Conservation (phyloP, 768 basidiomycete species). For the Kwoniella bestiolae region DNA sequence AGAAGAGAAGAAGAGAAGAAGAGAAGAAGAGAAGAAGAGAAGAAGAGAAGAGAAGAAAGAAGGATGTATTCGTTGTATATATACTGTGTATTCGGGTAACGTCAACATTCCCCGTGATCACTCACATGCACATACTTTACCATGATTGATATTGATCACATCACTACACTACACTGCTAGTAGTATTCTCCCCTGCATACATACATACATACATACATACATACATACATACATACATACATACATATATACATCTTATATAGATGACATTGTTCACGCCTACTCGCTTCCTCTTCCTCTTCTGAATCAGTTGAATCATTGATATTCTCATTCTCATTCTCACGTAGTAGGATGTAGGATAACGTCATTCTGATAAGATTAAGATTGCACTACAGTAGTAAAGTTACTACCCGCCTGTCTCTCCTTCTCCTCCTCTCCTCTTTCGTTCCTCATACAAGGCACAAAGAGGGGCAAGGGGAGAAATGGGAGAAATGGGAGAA, state of each 20-base stretch:
- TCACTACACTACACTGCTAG: too few relatives aligned
- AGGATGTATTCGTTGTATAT: too few relatives aligned
- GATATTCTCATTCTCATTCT: neutral
- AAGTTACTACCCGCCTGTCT: neutral
- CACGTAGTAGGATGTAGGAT: neutral
- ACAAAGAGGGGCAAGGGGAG: neutral
- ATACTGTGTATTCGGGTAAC: too few relatives aligned
- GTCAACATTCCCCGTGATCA: too few relatives aligned
- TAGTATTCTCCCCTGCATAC: too few relatives aligned
- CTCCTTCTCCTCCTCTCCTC: neutral
- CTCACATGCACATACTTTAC: too few relatives aligned
- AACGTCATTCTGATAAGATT: neutral
- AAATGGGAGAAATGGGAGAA: too few relatives aligned
- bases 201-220: too few relatives aligned
- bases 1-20: neutral
- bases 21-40: neutral
- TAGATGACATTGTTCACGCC: neutral
- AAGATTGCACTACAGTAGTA: neutral
- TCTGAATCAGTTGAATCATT: neutral
- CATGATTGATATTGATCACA: too few relatives aligned
- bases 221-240: neutral
- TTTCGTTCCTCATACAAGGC: neutral
- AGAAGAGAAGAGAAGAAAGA: neutral
- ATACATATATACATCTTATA: neutral
- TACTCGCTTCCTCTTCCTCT: neutral